These are phyloP conservation scores for Fusarium sp. DNA, from an alignment of 2,329 filamentous ascomycete genomes.

Conservation along the genomic window DNA sequence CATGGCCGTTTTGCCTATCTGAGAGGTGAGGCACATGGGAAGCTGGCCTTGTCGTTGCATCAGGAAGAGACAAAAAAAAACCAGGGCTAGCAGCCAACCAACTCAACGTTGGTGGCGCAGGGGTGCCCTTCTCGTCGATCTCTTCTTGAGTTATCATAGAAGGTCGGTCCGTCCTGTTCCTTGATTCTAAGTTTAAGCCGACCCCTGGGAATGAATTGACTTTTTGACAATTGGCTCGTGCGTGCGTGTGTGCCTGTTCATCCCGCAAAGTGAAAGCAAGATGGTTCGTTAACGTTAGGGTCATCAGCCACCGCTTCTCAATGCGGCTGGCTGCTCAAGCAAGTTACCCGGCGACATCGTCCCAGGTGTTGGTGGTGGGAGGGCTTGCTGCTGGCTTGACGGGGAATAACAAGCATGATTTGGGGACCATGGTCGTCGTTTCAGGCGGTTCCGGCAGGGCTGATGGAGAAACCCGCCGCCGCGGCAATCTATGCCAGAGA, in stretches of 20 bases:
- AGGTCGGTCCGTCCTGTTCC: background rate
- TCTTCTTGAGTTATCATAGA: background rate
- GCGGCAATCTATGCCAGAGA: constrained; percentile 28
- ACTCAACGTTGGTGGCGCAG: constrained; percentile 20
- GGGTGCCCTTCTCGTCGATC: constrained; percentile 29
- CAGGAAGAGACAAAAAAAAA: background rate
- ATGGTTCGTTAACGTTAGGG: background rate
- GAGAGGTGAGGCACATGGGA: background rate
- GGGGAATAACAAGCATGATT: constrained; percentile 15
- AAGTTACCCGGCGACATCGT: background rate
- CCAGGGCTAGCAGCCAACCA: constrained; percentile 10
- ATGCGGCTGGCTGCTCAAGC: constrained; percentile 21
- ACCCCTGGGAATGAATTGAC: constrained; percentile 16
- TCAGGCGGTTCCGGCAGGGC: constrained; percentile 33
- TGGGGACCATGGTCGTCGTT: constrained; percentile 26
- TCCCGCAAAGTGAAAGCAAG: background rate
- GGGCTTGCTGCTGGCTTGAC: constrained; percentile 1
- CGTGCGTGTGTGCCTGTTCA: constrained; percentile 30
- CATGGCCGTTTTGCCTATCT: background rate
- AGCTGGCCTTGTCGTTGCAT: background rate
- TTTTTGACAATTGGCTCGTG: constrained; percentile 36
- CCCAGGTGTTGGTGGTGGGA: background rate
- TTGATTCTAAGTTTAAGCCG: constrained; percentile 35
- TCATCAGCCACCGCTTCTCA: constrained; percentile 1
- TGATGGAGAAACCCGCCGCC: constrained; percentile 8